Percentiles rank a stretch among this genome's conserved stretches.
These are phyloP conservation scores for Aspergillus intermedius DNA, from an alignment of 2,329 filamentous ascomycete species.

Conservation along the genomic window DNA sequence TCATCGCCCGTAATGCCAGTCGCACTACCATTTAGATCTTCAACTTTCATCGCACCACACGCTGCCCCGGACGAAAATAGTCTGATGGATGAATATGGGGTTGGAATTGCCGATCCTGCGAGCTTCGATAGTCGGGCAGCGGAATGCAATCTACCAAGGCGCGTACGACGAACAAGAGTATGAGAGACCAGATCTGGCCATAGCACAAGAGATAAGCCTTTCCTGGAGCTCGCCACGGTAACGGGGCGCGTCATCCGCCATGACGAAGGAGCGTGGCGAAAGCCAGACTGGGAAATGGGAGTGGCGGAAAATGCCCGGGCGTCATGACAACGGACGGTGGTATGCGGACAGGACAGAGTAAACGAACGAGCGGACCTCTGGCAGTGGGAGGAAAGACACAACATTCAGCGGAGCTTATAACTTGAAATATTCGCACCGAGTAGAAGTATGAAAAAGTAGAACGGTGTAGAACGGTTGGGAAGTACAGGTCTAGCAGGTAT, in stretches of 20 bases:
- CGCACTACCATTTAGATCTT: neutral
- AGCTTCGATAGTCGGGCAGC: slow-evolving; percentile 6
- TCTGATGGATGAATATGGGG: slow-evolving; percentile 3
- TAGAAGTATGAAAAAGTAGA: neutral
- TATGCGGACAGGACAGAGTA: slow-evolving; percentile 21
- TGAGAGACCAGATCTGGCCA: neutral
- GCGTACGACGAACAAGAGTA: neutral
- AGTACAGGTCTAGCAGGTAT: neutral
- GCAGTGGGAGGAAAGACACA: slow-evolving; percentile 14
- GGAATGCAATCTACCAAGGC: slow-evolving; percentile 9
- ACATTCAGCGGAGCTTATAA: slow-evolving; percentile 25
- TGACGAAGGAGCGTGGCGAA: slow-evolving; percentile 22
- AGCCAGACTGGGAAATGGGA: neutral
- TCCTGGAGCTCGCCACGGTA: slow-evolving; percentile 19
- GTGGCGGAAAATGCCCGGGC: slow-evolving; percentile 15
- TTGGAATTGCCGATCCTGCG: slow-evolving; percentile 2
- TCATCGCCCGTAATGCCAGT: neutral
- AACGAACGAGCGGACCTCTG: slow-evolving; percentile 18
- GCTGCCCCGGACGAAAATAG: slow-evolving; percentile 1
- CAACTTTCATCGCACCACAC: neutral
- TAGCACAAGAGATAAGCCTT: slow-evolving; percentile 2
- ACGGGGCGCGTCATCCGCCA: slow-evolving; percentile 20
- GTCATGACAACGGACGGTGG: slow-evolving; percentile 17
- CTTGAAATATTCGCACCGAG: neutral
- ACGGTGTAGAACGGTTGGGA: neutral